Conservation (phyloP, 2,329 filamentous ascomycete genomes). For the Talaromyces sp. region DNA sequence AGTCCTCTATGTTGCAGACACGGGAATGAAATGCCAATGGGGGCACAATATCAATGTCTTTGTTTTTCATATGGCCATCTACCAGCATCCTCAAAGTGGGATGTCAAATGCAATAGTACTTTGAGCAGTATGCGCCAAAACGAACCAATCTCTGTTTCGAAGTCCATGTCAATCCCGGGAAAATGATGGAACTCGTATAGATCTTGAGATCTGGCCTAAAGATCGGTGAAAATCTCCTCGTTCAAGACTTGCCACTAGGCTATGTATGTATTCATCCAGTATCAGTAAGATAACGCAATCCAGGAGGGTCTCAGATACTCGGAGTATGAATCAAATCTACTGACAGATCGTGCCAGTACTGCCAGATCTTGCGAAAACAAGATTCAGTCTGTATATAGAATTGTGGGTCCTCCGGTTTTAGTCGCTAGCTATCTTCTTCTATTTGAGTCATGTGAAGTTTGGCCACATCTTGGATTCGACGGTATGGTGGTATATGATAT, state of each 20-base stretch:
- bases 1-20: background rate
- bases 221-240: background rate
- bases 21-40: background rate
- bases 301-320: background rate
- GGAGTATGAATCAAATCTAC: background rate
- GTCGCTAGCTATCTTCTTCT: background rate
- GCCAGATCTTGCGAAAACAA: background rate
- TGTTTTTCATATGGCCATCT: background rate
- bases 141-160: no score
- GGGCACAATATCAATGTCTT: background rate
- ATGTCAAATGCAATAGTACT: background rate
- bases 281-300: background rate
- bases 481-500: background rate
- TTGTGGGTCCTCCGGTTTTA: background rate
- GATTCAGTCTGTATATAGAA: background rate
- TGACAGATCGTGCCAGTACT: background rate
- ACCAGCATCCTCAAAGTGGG: background rate
- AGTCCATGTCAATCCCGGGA: background rate
- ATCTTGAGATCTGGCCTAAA: constrained; percentile 2
- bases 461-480: background rate
- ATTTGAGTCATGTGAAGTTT: background rate
- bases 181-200: background rate
- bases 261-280: background rate
- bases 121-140: background rate
- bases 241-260: background rate